phyloP scores from a whole-genome alignment of 768 basidiomycete genomes.

The Termitomyces sp. region DNA sequence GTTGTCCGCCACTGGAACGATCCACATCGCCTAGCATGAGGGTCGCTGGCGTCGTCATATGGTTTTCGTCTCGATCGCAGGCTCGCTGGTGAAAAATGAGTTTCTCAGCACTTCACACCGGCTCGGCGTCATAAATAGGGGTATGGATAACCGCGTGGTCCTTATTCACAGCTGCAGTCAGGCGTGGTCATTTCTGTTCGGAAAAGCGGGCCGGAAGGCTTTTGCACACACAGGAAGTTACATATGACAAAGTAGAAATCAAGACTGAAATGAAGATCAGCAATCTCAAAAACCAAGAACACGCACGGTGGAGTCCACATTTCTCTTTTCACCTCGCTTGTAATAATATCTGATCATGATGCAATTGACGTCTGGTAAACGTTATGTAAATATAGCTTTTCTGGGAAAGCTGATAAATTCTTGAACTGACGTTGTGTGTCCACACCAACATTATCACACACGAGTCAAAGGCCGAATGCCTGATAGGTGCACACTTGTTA shows the following conservation, averaged over 20 bases:
- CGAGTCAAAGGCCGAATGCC: neutral
- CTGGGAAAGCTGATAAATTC: neutral
- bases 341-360: too few relatives aligned
- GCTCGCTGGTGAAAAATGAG: neutral
- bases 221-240: too few relatives aligned
- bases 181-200: neutral
- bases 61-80: neutral
- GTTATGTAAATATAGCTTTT: neutral
- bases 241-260: neutral
- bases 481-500: neutral
- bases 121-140: neutral
- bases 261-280: neutral
- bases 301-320: neutral
- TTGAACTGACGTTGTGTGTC: neutral
- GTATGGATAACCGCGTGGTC: neutral
- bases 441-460: neutral
- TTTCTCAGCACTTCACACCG: neutral
- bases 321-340: neutral
- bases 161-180: neutral
- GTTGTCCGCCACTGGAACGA: neutral
- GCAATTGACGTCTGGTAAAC: neutral
- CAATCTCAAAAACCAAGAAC: neutral
- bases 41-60: neutral
- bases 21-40: neutral
- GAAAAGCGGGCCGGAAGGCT: neutral